Percentiles rank a stretch among this genome's conserved stretches.
These are phyloP conservation scores for Nakaseomyces sp. DNA, from an alignment of 1,139 yeast genomes.

Conservation along the genomic window DNA sequence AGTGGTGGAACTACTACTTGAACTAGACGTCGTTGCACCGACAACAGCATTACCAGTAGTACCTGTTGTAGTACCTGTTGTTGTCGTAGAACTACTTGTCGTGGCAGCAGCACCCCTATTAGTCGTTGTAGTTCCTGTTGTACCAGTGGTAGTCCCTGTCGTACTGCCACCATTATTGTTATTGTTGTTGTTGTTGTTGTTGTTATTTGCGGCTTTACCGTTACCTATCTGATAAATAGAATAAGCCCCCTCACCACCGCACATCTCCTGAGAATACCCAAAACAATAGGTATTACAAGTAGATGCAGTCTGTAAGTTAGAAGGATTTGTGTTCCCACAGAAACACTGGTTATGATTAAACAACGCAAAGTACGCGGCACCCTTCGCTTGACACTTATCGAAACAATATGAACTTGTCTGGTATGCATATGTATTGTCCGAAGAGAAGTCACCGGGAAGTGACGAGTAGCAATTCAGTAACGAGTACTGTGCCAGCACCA, in stretches of 20 bases:
- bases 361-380: constrained; percentile 45
- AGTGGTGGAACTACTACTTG: neutral
- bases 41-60: constrained; percentile 2
- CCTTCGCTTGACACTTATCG: constrained; percentile 33
- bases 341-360: constrained; percentile 43
- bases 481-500: constrained; percentile 10
- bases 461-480: constrained; percentile 30
- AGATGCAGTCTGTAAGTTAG: constrained; percentile 21
- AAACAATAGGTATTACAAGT: constrained; percentile 30
- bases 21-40: neutral
- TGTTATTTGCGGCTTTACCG: constrained; percentile 13
- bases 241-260: constrained; percentile 38
- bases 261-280: constrained; percentile 33
- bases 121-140: neutral
- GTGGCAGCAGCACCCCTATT: neutral
- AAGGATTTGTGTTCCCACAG: constrained; percentile 44
- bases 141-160: neutral
- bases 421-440: constrained; percentile 34
- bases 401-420: constrained; percentile 43
- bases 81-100: no score
- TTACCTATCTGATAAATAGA: constrained; percentile 30
- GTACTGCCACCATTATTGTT: neutral
- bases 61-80: constrained; percentile 5
- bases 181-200: neutral
- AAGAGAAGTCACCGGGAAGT: constrained; percentile 33